Evolutionary conservation across 2,329 filamentous ascomycete genomes (phyloP), one percentile per base, ranked within the genome.

Genomic region (Ophiostoma himal-ulmi): DNA sequence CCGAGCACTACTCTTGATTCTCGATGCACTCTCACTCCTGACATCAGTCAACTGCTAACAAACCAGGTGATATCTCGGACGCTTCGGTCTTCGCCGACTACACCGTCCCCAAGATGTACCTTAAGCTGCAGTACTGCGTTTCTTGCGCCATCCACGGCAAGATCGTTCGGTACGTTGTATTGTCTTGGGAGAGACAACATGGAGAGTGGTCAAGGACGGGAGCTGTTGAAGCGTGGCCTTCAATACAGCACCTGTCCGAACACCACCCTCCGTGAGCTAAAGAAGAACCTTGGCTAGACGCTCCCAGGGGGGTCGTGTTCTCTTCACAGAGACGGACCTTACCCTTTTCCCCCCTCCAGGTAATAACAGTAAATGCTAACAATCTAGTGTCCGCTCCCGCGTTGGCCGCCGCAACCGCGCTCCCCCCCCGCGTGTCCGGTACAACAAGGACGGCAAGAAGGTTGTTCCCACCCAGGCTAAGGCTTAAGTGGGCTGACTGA

Each of bases 371-470:
- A 72, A 73, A 60, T 75, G 78, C 82, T 84, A 79, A 86, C 83
- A 78, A 7, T 62, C 4, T 41, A 98, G 95, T 90, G 95, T 99
- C 83, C 95, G 95, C 80, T 99, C 95, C 77, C 89, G 92, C 78
- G 94, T 91, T 81, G 95, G 96, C 79, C 94, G 95, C 83, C 95
- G 95, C 85, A 99, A 99, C 92, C 93, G 95, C 83, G 94, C 94
- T 79, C 96, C 95, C 80, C 95, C 95, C 78, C 95, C 95, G 81
- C 90, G 95, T 82, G 94, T 99, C 80, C 89, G 95, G 80, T 99
- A 96, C 93, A 99, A 99, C 92, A 97, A 98, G 91, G 95, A 99
- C 82, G 94, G 94, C 88, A 99, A 99, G 93, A 99, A 99, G 91
- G 90, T 99, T 82, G 91, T 90, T 83, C 93, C 94, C 77, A 91